phyloP scores from a whole-genome alignment of 2,329 filamentous ascomycete species.

The Penicillium paneum region DNA sequence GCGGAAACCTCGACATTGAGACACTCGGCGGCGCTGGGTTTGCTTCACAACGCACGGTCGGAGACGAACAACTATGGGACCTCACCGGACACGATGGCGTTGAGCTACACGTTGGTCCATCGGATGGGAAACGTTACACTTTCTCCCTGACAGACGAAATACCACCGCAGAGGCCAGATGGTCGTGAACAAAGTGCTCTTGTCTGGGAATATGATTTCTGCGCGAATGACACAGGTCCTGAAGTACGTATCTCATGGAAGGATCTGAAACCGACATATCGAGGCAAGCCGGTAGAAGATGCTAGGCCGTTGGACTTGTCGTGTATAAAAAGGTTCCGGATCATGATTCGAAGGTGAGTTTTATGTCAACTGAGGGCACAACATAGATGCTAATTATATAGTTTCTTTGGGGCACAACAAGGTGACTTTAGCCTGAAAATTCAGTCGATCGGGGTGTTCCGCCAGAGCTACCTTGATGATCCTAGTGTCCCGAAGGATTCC shows the following conservation, averaged over 20 bases:
- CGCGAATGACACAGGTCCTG: slow-evolving; percentile 26
- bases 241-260: slow-evolving; percentile 60
- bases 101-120: slow-evolving; percentile 48
- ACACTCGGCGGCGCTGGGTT: slow-evolving; percentile 79
- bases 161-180: slow-evolving; percentile 54
- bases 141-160: slow-evolving; percentile 71
- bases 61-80: slow-evolving; percentile 59
- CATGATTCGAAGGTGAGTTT: slow-evolving; percentile 73
- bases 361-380: neutral
- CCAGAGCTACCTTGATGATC: slow-evolving; percentile 15
- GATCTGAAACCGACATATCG: slow-evolving; percentile 70
- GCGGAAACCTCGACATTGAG: slow-evolving; percentile 68
- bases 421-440: slow-evolving; percentile 61
- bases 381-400: slow-evolving; percentile 42
- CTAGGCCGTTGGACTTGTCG: slow-evolving; percentile 56
- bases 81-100: slow-evolving; percentile 62
- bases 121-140: slow-evolving; percentile 67
- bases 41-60: slow-evolving; percentile 68
- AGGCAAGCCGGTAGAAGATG: slow-evolving; percentile 62
- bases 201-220: slow-evolving; percentile 72
- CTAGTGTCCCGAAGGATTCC: neutral
- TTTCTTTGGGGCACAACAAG: slow-evolving; percentile 72
- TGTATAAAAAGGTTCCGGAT: slow-evolving; percentile 66
- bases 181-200: slow-evolving; percentile 65
- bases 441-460: slow-evolving; percentile 44